These are phyloP conservation scores for Pseudophaeomoniella oleicola DNA, from an alignment of 2,329 filamentous ascomycete genomes.

Conservation along the genomic window DNA sequence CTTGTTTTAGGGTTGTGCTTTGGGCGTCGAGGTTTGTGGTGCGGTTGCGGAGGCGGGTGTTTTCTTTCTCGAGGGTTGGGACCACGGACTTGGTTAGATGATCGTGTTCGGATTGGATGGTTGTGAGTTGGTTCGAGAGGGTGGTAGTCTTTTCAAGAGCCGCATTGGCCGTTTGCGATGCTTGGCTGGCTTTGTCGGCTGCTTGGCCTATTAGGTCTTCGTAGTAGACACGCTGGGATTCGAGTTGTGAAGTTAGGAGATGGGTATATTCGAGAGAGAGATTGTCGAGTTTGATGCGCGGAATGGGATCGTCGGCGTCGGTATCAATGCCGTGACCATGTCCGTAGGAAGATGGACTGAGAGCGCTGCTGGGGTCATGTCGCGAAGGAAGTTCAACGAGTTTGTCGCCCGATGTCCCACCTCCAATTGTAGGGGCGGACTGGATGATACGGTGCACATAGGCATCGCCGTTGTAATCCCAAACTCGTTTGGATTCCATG, in stretches of 20 bases:
- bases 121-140: slow-evolving; percentile 43
- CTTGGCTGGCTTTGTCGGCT: slow-evolving; percentile 73
- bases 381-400: slow-evolving; percentile 57
- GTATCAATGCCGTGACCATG: slow-evolving; percentile 13
- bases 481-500: slow-evolving; percentile 83
- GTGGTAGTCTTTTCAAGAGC: slow-evolving; percentile 58
- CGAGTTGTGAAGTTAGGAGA: slow-evolving; percentile 79
- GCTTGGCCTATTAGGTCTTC: slow-evolving; percentile 83
- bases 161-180: slow-evolving; percentile 37
- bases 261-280: slow-evolving; percentile 93
- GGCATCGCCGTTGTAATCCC: slow-evolving; percentile 91
- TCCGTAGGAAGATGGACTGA: no score
- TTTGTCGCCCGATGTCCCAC: slow-evolving; percentile 56
- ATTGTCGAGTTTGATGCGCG: slow-evolving; percentile 50
- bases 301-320: slow-evolving; percentile 29
- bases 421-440: slow-evolving; percentile 3
- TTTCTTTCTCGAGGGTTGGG: slow-evolving; percentile 55
- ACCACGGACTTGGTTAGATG: slow-evolving; percentile 43
- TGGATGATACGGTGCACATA: slow-evolving; percentile 86
- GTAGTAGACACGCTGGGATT: slow-evolving; percentile 85
- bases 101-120: slow-evolving; percentile 43
- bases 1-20: slow-evolving; percentile 58
- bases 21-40: slow-evolving; percentile 60
- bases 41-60: slow-evolving; percentile 52
- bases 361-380: slow-evolving; percentile 38